Conservation (phyloP, 257 asterid genomes). For the Echium plantagineum region DNA sequence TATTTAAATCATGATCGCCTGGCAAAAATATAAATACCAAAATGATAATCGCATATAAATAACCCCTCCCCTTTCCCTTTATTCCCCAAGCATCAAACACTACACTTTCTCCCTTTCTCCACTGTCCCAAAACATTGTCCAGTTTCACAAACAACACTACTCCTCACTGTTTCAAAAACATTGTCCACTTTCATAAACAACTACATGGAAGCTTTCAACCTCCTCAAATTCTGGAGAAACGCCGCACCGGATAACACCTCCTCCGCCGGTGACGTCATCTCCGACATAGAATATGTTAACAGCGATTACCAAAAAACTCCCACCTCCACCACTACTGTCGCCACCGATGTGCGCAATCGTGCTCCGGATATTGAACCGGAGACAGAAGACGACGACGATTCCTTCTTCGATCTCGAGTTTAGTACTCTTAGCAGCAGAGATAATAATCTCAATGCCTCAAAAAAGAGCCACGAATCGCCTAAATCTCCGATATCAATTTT, state of each 20-base stretch:
- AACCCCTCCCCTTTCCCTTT: conserved; percentile 3
- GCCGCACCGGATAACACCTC: conserved; percentile 3
- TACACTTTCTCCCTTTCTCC: neutral
- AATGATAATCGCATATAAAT: neutral
- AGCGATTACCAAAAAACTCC: conserved; percentile 5
- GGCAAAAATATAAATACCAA: no score
- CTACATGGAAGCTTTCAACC: conserved; percentile 46
- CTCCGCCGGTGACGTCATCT: conserved; percentile 12
- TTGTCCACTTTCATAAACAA: neutral
- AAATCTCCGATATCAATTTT: conserved; percentile 41
- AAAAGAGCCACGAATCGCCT: conserved; percentile 19
- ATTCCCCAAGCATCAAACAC: conserved; percentile 1
- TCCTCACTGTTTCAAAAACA: neutral
- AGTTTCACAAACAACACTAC: neutral
- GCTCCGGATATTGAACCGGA: conserved; percentile 25
- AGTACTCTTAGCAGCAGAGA: conserved; percentile 21
- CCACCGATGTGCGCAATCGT: conserved; percentile 12
- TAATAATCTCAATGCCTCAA: no score
- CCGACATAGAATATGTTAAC: conserved; percentile 21
- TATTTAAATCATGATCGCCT: no score
- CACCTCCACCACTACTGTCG: neutral
- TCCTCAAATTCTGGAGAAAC: conserved; percentile 51
- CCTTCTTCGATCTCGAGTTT: conserved; percentile 64
- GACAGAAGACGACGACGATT: conserved; percentile 40
- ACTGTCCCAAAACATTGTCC: neutral